Percentiles rank a stretch among this genome's conserved stretches.
Evolutionary conservation across 768 basidiomycete species (phyloP).

Genomic region (Mycena belliarum): DNA sequence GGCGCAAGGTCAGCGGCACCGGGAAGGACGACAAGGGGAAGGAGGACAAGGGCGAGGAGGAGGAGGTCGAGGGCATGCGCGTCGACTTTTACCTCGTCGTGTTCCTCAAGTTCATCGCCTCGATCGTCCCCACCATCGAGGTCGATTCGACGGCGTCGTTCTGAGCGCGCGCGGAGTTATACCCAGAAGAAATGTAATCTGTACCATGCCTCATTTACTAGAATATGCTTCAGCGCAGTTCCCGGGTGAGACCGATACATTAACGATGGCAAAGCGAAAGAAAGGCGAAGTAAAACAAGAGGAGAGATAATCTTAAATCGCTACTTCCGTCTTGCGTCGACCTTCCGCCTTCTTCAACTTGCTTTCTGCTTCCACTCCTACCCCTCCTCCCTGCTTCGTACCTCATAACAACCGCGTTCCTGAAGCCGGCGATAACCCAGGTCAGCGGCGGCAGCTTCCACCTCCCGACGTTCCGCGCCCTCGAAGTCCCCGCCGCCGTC

Average conservation of each 20-base stretch:
- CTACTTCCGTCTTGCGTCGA: too few relatives aligned
- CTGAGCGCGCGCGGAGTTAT: slow-evolving; percentile 33
- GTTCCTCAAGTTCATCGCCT: slow-evolving; percentile 99
- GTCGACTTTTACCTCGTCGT: slow-evolving; percentile 98
- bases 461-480: too few relatives aligned
- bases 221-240: slow-evolving; percentile 9
- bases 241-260: background rate
- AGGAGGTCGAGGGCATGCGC: slow-evolving; percentile 86
- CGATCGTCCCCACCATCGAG: slow-evolving; percentile 98
- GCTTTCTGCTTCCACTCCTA: too few relatives aligned
- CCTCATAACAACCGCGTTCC: too few relatives aligned
- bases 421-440: too few relatives aligned
- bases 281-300: background rate
- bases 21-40: slow-evolving; percentile 57
- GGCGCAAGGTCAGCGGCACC: slow-evolving; percentile 68
- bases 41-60: slow-evolving; percentile 59
- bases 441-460: too few relatives aligned
- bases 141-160: slow-evolving; percentile 89
- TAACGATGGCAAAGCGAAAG: background rate
- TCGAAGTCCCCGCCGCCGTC: too few relatives aligned
- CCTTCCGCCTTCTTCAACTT: too few relatives aligned
- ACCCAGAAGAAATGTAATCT: slow-evolving; percentile 22
- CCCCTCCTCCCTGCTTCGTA: too few relatives aligned
- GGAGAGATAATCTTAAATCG: too few relatives aligned
- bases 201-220: slow-evolving; percentile 16